Percentiles rank a stretch among this genome's conserved stretches.
Conservation (phyloP, 192 early-diverging fungal species). For the Coemansia sp. region DNA sequence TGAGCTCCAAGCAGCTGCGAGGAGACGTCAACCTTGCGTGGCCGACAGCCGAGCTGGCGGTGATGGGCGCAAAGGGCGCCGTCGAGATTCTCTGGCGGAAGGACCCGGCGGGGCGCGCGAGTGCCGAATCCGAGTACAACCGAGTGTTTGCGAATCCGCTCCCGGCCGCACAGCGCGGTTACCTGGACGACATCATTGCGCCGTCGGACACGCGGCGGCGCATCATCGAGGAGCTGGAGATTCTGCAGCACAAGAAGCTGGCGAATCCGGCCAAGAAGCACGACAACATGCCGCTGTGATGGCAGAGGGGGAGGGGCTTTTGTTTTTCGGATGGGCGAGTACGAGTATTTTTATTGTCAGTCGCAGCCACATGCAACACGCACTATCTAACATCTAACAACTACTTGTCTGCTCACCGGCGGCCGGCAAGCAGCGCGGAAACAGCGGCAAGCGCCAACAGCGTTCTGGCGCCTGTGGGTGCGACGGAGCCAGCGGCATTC, state of each 20-base stretch:
- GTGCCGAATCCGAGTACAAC: slow-evolving; percentile 86
- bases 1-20: slow-evolving; percentile 94
- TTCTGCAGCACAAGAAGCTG: slow-evolving; percentile 76
- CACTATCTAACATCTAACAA: too few relatives aligned
- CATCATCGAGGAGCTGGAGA: slow-evolving; percentile 86
- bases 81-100: slow-evolving; percentile 94
- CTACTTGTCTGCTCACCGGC: too few relatives aligned
- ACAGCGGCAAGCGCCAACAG: neutral
- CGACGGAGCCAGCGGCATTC: neutral
- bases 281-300: slow-evolving; percentile 89
- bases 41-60: slow-evolving; percentile 98
- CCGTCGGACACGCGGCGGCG: slow-evolving; percentile 73
- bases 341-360: too few relatives aligned
- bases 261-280: slow-evolving; percentile 90
- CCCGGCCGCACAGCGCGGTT: slow-evolving; percentile 89
- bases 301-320: neutral
- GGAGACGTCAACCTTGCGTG: slow-evolving; percentile 92
- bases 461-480: neutral
- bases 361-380: too few relatives aligned
- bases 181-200: slow-evolving; percentile 74
- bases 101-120: slow-evolving; percentile 48
- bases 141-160: slow-evolving; percentile 93
- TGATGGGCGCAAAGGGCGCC: slow-evolving; percentile 97
- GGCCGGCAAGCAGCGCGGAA: too few relatives aligned
- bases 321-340: neutral